A percentile compares a stretch with the other conserved stretches of the same genome.
These are phyloP conservation scores for Oehlia diaphana DNA, from an alignment of 192 early-diverging fungal species.

Conservation along the genomic window DNA sequence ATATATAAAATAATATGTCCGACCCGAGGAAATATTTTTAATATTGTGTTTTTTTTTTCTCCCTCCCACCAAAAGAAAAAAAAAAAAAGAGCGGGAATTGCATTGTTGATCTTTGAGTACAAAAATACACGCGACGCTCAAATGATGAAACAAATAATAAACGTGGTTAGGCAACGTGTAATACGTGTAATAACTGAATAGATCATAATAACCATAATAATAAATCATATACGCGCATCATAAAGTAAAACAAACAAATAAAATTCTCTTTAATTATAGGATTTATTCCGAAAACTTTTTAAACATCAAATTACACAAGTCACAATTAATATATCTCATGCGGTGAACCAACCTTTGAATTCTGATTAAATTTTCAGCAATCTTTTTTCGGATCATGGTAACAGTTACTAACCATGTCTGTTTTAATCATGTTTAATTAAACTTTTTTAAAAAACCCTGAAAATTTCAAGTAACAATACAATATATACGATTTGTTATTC, in stretches of 20 bases:
- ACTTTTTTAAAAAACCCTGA: too few relatives aligned
- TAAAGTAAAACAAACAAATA: neutral
- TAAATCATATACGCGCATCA: neutral
- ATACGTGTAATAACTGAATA: neutral
- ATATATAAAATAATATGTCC: too few relatives aligned
- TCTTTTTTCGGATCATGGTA: too few relatives aligned
- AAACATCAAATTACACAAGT: neutral
- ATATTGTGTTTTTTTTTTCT: too few relatives aligned
- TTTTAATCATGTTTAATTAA: too few relatives aligned
- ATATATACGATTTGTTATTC: too few relatives aligned
- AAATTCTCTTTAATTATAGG: neutral
- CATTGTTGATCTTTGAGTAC: neutral
- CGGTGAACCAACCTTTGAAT: too few relatives aligned
- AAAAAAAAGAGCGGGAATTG: neutral
- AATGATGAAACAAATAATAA: neutral
- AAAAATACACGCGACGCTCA: neutral
- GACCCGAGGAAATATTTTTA: too few relatives aligned
- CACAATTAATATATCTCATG: neutral
- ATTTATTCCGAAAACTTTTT: neutral
- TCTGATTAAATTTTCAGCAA: too few relatives aligned
- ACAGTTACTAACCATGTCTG: too few relatives aligned
- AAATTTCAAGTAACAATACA: too few relatives aligned
- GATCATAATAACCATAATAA: neutral
- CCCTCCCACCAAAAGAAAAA: neutral
- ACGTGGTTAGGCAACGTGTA: neutral